Evolutionary conservation across 495 filamentous ascomycete genomes (phyloP).

Genomic region (Xylaria castorea): DNA sequence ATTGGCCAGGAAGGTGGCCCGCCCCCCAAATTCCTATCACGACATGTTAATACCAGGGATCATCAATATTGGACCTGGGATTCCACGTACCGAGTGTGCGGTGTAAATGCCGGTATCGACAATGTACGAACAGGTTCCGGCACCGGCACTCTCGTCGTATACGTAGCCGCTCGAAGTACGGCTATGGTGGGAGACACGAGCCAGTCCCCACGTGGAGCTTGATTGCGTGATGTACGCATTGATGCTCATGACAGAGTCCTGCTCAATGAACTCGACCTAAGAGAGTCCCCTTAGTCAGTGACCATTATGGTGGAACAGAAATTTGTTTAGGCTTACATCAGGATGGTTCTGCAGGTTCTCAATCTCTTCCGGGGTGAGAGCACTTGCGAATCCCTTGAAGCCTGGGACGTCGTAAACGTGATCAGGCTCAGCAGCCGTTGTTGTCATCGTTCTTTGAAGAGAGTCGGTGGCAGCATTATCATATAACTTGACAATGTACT

Average conservation of each 20-base stretch:
- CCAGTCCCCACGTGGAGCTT: constrained; percentile 66
- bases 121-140: constrained; percentile 65
- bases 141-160: constrained; percentile 65
- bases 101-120: constrained; percentile 67
- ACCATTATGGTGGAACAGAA: constrained; percentile 22
- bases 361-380: constrained; percentile 45
- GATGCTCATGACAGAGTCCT: constrained; percentile 56
- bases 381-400: constrained; percentile 56
- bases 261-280: constrained; percentile 62
- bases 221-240: constrained; percentile 57
- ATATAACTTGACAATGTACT: constrained; percentile 65
- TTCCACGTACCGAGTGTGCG: constrained; percentile 61
- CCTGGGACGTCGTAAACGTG: constrained; percentile 49
- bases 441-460: constrained; percentile 34
- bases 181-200: constrained; percentile 60
- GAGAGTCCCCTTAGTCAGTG: not conserved
- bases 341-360: constrained; percentile 51
- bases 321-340: constrained; percentile 38
- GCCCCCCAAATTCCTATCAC: constrained; percentile 50
- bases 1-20: constrained; percentile 52
- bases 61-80: not conserved
- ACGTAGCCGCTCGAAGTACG: constrained; percentile 58
- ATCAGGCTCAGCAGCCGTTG: constrained; percentile 45
- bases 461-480: constrained; percentile 44
- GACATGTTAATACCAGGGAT: not conserved